A percentile compares a stretch with the other conserved stretches of the same genome.
These are phyloP conservation scores for Trichoderma lentiforme DNA, from an alignment of 2,329 filamentous ascomycete genomes.

Conservation along the genomic window DNA sequence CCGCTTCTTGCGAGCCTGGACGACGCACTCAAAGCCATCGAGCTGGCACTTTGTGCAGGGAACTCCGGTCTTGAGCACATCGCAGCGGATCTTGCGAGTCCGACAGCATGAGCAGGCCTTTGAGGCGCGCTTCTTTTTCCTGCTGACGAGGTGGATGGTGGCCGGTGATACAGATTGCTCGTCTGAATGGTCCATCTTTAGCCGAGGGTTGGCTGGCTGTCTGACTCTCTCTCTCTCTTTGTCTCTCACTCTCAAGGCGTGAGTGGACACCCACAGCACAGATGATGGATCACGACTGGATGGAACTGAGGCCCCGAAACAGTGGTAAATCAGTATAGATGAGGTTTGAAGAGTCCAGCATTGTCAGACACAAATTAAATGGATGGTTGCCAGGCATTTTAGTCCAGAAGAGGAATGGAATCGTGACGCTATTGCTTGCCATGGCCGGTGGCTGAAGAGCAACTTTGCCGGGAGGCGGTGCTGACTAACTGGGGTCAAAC, in stretches of 20 bases:
- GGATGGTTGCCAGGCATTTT: background rate
- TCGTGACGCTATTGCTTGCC: background rate
- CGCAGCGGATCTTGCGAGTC: constrained; percentile 28
- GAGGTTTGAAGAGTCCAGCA: background rate
- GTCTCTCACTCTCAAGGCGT: too few relatives aligned
- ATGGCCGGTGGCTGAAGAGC: background rate
- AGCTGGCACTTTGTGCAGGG: constrained; percentile 30
- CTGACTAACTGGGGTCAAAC: background rate
- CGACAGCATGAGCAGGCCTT: constrained; percentile 25
- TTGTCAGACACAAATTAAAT: background rate
- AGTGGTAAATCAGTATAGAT: too few relatives aligned
- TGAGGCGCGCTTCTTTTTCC: constrained; percentile 26
- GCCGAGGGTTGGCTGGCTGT: too few relatives aligned
- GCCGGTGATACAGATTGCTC: background rate
- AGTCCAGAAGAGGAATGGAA: background rate
- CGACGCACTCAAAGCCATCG: constrained; percentile 21
- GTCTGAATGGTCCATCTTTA: background rate
- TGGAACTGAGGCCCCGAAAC: background rate
- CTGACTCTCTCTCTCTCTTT: too few relatives aligned
- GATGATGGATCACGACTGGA: background rate
- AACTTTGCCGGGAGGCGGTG: background rate
- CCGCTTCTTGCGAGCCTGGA: constrained; percentile 22
- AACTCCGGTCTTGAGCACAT: constrained; percentile 24
- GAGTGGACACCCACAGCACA: background rate
- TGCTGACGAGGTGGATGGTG: background rate